Conservation (phyloP, 768 basidiomycete genomes). For the Lentinula aciculospora region DNA sequence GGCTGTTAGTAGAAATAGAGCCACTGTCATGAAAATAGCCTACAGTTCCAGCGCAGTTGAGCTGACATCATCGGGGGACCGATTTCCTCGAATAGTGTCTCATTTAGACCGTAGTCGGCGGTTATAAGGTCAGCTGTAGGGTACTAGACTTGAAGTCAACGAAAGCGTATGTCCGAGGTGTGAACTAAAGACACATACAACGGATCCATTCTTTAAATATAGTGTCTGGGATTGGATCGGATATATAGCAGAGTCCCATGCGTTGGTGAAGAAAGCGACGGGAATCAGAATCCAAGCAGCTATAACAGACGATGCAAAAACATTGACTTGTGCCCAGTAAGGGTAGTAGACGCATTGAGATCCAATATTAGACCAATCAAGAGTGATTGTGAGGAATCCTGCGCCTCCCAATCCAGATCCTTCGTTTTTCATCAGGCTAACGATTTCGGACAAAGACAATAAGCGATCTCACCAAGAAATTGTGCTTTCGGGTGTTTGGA, state of each 20-base stretch:
- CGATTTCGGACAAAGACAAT: background rate
- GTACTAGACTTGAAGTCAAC: constrained; percentile 8
- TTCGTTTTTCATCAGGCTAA: constrained; percentile 11
- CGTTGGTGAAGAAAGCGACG: constrained; percentile 15
- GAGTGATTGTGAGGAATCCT: constrained; percentile 17
- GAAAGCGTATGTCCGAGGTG: too few relatives aligned
- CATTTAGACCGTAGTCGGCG: constrained; percentile 14
- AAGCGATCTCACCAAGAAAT: constrained; percentile 7
- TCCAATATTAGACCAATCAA: constrained; percentile 21
- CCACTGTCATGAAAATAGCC: constrained; percentile 5
- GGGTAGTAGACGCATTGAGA: constrained; percentile 18
- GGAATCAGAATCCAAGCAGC: constrained; percentile 20
- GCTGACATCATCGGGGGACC: constrained; percentile 20
- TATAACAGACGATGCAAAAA: constrained; percentile 15
- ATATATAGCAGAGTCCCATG: constrained; percentile 17
- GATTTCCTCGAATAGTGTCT: constrained; percentile 11
- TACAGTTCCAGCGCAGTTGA: constrained; percentile 18
- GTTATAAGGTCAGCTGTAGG: constrained; percentile 17
- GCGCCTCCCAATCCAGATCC: constrained; percentile 18
- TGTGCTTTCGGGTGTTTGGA: constrained; percentile 16
- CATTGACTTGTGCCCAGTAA: constrained; percentile 20
- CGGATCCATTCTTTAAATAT: constrained; percentile 12
- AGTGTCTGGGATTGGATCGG: constrained; percentile 16
- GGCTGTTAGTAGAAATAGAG: background rate
- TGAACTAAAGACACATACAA: background rate